Evolutionary conservation across 257 asterid species (phyloP), one percentile per base, ranked within the genome.

Genomic region (Cordia subcordata): DNA sequence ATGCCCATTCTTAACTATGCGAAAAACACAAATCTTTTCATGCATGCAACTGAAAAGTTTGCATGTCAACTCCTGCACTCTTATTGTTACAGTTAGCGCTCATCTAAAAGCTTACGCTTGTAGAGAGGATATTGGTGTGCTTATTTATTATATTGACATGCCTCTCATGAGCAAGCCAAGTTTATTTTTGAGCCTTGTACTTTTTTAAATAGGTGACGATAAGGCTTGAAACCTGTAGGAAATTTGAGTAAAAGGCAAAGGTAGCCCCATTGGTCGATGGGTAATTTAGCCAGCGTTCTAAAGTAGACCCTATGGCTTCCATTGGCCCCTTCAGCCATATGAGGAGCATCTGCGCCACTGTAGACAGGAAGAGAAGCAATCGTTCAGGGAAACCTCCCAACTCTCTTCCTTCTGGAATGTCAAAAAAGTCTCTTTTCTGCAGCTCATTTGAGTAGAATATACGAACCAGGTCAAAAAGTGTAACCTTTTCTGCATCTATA

Each of bases 351-450:
- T 83, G 89, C 15, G 67, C 39, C 32, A 68, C 65, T 0, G 82
- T 64, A 1, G 92, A 82, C 16, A 81, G 45, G 58, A 88, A 83
- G 33, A 88, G 23, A 39, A 85, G 71, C 94, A 87, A 85, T 69
- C 94, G 62, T 1, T 50, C 72, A 1, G 70, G 50, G 42, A 81
- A 49, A 22, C 73, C 69, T 13, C 32, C 18, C 20, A 55, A 33
- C 37, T 12, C 54, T 17, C 39, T 67, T 14, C 53, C 64, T 4
- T 19, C 59, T 21, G 73, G 46, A 8, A 62, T 18, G 20, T 77
- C 70, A 33, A 64, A 52, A 39, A 82, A 82, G 0, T 64, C 73
- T 32, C 68, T 57, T 8, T 53, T 69, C 32, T 64, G 77, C 12
- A 87, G 53, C 15, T 72, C 61, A 1, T 65, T 65, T 5, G 84